Base-by-base conservation (phyloP, 345 rosid genomes). In the Firmiana major region DNA sequence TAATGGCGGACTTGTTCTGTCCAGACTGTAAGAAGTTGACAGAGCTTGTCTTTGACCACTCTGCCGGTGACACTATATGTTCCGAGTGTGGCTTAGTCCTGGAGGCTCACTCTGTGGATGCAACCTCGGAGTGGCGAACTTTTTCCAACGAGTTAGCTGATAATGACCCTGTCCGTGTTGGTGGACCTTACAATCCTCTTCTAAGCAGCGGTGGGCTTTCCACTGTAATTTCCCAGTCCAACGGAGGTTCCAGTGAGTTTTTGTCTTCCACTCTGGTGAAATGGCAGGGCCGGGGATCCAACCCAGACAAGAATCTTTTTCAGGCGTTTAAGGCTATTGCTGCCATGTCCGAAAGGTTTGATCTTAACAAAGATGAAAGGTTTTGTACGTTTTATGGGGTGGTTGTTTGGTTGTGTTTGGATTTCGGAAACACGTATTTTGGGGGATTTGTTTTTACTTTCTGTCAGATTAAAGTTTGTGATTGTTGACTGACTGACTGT, bases 41-140 rank as follows among this genome's bases (percentile, higher is more conserved):
- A 12, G 89, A 85, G 83, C 79, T 87, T 22, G 87, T 89, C 24
- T 83, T 78, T 83, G 90, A 89, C 77, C 88, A 83, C 81, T 53
- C 92, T 6, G 90, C 92, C 8, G 90, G 90, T 8, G 88, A 89
- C 80, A 83, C 87, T 21, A 84, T 89, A 57, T 89, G 90, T 78
- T 84, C 89, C 2, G 90, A 87, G 78, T 89, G 89, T 73, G 89
- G 89, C 6, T 87, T 89, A 2, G 79, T 89, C 26, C 77, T 87
- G 63, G 89, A 87, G 84, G 71, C 83, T 2, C 86, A 83, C 82
- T 80, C 80, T 75, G 81, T 86, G 38, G 90, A 87, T 66, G 89
- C 85, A 77, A 83, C 83, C 51, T 86, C 89, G 28, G 92, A 89
- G 82, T 87, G 89, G 90, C 84, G 90, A 8, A 85, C 78, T 67